A percentile compares a stretch with the other conserved stretches of the same genome.
Conservation (phyloP, 2,329 filamentous ascomycete genomes). For the Fusarium sp. region DNA sequence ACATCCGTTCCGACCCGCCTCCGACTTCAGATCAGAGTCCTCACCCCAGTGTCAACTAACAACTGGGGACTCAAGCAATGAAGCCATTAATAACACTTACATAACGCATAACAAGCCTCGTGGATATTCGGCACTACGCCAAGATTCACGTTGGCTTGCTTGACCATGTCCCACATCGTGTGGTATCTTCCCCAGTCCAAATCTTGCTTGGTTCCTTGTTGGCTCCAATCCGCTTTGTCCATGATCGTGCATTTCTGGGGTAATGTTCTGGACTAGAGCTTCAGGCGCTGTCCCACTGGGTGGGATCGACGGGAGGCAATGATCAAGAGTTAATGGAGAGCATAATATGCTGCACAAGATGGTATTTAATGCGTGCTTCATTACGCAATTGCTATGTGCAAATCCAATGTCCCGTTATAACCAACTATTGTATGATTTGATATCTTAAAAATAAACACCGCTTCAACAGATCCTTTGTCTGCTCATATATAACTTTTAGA, state of each 20-base stretch:
- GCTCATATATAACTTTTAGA: slow-evolving; percentile 19
- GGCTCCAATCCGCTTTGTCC: background rate
- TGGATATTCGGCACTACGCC: slow-evolving; percentile 27
- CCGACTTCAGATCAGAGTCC: slow-evolving; percentile 2
- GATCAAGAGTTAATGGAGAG: background rate
- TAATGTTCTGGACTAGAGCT: background rate
- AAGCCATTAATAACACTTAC: slow-evolving; percentile 15
- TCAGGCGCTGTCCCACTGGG: background rate
- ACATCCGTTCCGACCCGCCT: slow-evolving; percentile 11
- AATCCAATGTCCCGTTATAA: background rate
- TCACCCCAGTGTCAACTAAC: background rate
- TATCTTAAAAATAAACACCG: background rate
- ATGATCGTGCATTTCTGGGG: slow-evolving; percentile 14
- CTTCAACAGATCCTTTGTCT: slow-evolving; percentile 18
- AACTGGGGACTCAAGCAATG: background rate
- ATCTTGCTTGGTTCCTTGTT: background rate
- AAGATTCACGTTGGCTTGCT: slow-evolving; percentile 6
- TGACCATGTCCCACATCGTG: slow-evolving; percentile 17
- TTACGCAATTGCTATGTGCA: background rate
- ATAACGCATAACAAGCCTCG: slow-evolving; percentile 6
- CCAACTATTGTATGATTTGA: background rate
- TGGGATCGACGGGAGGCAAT: background rate
- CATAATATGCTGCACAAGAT: background rate
- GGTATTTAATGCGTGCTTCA: slow-evolving; percentile 13
- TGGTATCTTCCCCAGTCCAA: background rate